Evolutionary conservation across 1,284 basidiomycete species (phyloP).

Genomic region (Pseudozyma flocculosa): DNA sequence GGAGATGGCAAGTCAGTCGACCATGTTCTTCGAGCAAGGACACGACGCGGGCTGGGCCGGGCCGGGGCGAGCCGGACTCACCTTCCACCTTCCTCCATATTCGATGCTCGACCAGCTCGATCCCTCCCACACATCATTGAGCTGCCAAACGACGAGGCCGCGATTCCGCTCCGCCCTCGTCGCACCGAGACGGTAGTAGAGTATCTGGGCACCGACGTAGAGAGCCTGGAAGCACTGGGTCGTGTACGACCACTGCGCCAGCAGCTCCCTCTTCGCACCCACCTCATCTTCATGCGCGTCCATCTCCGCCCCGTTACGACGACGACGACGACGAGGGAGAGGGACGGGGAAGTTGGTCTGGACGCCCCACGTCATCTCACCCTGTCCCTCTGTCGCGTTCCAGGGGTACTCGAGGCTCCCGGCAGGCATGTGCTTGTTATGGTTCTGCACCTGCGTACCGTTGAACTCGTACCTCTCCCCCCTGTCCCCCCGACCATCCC

Average conservation of each 20-base stretch:
- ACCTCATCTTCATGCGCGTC: not conserved
- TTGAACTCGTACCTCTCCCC: conserved; percentile 66
- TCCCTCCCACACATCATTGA: conserved; percentile 71
- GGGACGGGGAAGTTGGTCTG: conserved; percentile 57
- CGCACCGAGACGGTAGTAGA: conserved; percentile 68
- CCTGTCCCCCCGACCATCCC: too few relatives aligned
- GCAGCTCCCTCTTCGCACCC: not conserved
- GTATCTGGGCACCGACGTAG: conserved; percentile 63
- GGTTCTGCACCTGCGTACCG: conserved; percentile 65
- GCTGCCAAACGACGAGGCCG: conserved; percentile 67
- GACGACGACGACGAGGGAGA: too few relatives aligned
- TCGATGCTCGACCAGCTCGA: conserved; percentile 67
- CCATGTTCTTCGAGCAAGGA: too few relatives aligned
- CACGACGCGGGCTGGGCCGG: too few relatives aligned
- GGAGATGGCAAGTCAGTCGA: too few relatives aligned
- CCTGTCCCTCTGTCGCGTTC: conserved; percentile 64
- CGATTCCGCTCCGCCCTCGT: conserved; percentile 68
- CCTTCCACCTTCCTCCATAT: conserved; percentile 68
- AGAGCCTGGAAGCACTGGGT: conserved; percentile 32
- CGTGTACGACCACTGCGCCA: conserved; percentile 23
- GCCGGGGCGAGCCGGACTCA: too few relatives aligned
- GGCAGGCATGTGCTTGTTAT: conserved; percentile 66
- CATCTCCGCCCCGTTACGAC: too few relatives aligned
- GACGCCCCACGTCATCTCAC: conserved; percentile 64
- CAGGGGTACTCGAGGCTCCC: conserved; percentile 66